Evolutionary conservation across 2,329 filamentous ascomycete species (phyloP).

Genomic region (Aspergillus sp.): DNA sequence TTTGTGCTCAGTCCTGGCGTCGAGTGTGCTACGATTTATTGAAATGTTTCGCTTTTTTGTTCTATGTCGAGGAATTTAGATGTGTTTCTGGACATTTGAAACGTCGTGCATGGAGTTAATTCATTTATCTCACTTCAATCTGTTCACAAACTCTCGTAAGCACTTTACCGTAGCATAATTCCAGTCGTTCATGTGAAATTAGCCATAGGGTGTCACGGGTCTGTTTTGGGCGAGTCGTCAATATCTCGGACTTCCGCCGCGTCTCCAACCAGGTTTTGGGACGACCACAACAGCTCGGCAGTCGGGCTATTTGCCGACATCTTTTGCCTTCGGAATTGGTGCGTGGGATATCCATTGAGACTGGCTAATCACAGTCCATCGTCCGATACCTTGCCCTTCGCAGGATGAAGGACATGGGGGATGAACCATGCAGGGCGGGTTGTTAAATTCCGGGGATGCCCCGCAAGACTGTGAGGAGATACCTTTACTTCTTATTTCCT

Average conservation of each 20-base stretch:
- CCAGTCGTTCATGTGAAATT: neutral
- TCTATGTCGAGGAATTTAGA: slow-evolving; percentile 34
- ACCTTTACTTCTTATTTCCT: neutral
- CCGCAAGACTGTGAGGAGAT: neutral
- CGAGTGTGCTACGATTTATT: slow-evolving; percentile 40
- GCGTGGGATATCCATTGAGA: slow-evolving; percentile 19
- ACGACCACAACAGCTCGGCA: slow-evolving; percentile 18
- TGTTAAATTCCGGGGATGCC: slow-evolving; percentile 4
- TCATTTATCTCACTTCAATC: slow-evolving; percentile 2
- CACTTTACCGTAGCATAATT: neutral
- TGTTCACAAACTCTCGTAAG: neutral
- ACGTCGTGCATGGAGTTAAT: slow-evolving; percentile 12
- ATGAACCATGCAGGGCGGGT: neutral
- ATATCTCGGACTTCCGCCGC: slow-evolving; percentile 34
- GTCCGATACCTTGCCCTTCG: neutral
- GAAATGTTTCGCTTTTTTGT: slow-evolving; percentile 31
- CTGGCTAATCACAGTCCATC: neutral
- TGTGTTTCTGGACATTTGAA: slow-evolving; percentile 28
- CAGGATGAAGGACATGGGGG: neutral
- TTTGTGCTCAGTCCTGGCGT: slow-evolving; percentile 38
- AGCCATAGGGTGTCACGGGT: neutral
- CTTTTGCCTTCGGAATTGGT: slow-evolving; percentile 24
- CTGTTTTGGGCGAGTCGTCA: neutral
- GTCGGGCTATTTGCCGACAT: slow-evolving; percentile 31
- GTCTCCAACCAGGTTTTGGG: slow-evolving; percentile 1